These are phyloP conservation scores for Triangularia setosa DNA, from an alignment of 2,329 filamentous ascomycete genomes.

Conservation along the genomic window DNA sequence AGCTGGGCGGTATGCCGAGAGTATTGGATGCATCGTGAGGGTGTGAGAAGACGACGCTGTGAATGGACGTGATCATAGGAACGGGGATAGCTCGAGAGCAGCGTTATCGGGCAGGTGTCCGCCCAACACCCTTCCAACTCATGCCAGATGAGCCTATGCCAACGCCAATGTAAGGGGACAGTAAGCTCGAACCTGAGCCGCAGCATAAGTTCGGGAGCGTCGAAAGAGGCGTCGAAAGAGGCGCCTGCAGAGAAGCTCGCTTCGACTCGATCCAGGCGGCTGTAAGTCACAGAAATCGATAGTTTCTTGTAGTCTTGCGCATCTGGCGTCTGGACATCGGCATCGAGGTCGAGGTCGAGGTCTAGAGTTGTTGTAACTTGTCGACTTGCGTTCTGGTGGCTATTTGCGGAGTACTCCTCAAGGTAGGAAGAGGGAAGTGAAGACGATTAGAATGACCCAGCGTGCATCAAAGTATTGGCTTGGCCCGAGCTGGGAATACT, in stretches of 20 bases:
- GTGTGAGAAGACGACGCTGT: slow-evolving; percentile 5
- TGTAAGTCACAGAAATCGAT: slow-evolving; percentile 18
- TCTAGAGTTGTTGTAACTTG: not conserved
- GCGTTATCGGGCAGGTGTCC: not conserved
- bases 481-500: slow-evolving; percentile 11
- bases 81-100: not conserved
- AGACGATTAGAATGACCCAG: not conserved
- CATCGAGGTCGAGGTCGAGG: not conserved
- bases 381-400: not conserved
- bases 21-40: not conserved
- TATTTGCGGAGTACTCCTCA: not conserved
- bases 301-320: slow-evolving; percentile 17
- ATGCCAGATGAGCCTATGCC: not conserved
- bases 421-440: not conserved
- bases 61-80: not conserved
- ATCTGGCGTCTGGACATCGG: not conserved
- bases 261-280: slow-evolving; percentile 1
- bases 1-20: not conserved
- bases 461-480: slow-evolving; percentile 20
- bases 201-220: not conserved
- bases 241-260: slow-evolving; percentile 3
- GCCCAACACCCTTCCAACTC: not conserved
- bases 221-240: not conserved
- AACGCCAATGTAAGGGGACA: not conserved
- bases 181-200: not conserved